Conservation (phyloP, 805 yeast species). For the Geotrichum ghanense region DNA sequence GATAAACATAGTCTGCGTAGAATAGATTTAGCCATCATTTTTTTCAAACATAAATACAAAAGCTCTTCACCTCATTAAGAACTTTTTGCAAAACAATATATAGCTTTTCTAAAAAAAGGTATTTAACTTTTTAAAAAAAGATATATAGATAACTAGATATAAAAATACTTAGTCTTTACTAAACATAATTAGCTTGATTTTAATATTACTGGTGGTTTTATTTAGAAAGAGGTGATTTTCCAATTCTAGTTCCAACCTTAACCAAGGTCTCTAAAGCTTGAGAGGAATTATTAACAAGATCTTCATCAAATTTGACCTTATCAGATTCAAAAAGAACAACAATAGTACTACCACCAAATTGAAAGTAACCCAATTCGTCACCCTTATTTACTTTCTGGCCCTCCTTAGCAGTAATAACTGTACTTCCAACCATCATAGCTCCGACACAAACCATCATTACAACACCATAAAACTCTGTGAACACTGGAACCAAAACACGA, state of each 20-base stretch:
- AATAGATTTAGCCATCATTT: too few species aligned
- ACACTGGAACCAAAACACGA: constrained; percentile 65
- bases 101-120: too few species aligned
- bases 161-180: too few species aligned
- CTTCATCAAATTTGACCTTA: constrained; percentile 49
- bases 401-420: constrained; percentile 52
- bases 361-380: constrained; percentile 87
- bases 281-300: constrained; percentile 54
- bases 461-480: constrained; percentile 64
- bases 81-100: too few species aligned
- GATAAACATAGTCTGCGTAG: too few species aligned
- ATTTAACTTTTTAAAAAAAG: too few species aligned
- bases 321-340: constrained; percentile 47
- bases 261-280: constrained; percentile 75
- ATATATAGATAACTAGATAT: too few species aligned
- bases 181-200: too few species aligned
- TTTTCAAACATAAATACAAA: too few species aligned
- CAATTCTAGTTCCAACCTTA: constrained; percentile 85
- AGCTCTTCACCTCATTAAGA: too few species aligned
- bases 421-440: constrained; percentile 98
- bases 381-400: constrained; percentile 53
- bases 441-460: constrained; percentile 78
- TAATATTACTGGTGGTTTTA: too few species aligned
- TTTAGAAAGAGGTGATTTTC: constrained; percentile 28
- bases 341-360: constrained; percentile 91